A percentile compares a stretch with the other conserved stretches of the same genome.
phyloP scores from a whole-genome alignment of 116 monocot genomes.

The Dioscorea cayenensis region DNA sequence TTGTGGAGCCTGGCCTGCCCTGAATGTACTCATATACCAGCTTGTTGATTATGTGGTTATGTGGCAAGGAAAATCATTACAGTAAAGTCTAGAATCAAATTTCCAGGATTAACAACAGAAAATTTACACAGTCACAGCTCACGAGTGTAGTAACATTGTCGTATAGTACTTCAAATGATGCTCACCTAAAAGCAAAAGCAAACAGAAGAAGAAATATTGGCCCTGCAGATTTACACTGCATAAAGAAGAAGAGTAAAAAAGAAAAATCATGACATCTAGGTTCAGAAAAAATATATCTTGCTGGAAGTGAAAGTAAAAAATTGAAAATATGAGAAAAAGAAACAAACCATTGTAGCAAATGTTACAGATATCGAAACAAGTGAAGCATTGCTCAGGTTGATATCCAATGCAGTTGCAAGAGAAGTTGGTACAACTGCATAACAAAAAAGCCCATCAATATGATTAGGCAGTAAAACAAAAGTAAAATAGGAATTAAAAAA shows the following conservation, averaged over 20 bases:
- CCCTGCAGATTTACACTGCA: conserved; percentile 97
- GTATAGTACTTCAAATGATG: not conserved
- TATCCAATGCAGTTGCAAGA: conserved; percentile 79
- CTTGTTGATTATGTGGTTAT: too few relatives aligned
- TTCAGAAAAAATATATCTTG: not conserved
- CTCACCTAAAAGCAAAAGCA: conserved; percentile 94
- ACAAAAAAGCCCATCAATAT: not conserved
- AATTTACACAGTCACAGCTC: too few relatives aligned
- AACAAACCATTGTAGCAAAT: conserved; percentile 94
- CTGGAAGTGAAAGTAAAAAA: not conserved
- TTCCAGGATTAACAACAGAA: too few relatives aligned
- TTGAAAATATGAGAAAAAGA: not conserved
- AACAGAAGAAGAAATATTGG: conserved; percentile 96
- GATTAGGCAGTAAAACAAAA: not conserved
- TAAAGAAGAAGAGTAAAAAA: not conserved
- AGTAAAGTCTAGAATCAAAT: too few relatives aligned
- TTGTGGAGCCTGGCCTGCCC: too few relatives aligned
- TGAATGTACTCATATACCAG: too few relatives aligned
- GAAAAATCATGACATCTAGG: not conserved
- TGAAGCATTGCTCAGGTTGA: conserved; percentile 94
- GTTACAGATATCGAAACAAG: conserved; percentile 95
- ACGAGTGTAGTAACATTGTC: not conserved
- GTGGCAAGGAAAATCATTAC: too few relatives aligned
- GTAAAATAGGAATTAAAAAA: too few relatives aligned
- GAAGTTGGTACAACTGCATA: conserved; percentile 87